Conservation (phyloP, 208 protist genomes). For the Herpetomonas tarakana region DNA sequence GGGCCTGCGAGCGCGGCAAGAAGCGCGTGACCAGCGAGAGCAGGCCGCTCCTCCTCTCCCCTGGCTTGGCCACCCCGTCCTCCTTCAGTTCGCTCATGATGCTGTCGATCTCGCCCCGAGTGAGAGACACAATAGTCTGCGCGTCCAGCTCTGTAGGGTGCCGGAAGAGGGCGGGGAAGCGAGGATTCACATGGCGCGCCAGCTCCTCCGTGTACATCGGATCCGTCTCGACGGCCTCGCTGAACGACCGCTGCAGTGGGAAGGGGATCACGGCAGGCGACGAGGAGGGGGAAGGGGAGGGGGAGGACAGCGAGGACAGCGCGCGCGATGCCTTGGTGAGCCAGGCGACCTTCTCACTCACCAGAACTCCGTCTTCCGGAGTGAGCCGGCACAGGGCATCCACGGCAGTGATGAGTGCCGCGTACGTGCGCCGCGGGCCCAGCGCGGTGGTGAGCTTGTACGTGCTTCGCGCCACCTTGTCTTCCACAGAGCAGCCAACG, state of each 20-base stretch:
- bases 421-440: slow-evolving; percentile 1
- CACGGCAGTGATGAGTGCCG: slow-evolving; percentile 4
- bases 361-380: slow-evolving; percentile 12
- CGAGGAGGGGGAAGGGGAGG: too few relatives aligned
- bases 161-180: neutral
- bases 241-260: neutral
- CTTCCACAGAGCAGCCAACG: neutral
- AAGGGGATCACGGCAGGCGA: neutral
- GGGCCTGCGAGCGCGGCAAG: slow-evolving; percentile 9
- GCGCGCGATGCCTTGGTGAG: slow-evolving; percentile 14
- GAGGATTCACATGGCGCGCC: neutral
- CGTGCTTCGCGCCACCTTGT: neutral
- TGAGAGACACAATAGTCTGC: neutral
- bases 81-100: neutral
- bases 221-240: neutral
- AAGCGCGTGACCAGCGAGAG: neutral
- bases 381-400: slow-evolving; percentile 16
- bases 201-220: neutral
- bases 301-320: neutral
- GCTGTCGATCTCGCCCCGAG: neutral
- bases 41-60: neutral
- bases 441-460: slow-evolving; percentile 19
- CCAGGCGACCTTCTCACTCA: slow-evolving; percentile 22
- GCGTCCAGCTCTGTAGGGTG: neutral
- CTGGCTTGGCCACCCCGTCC: neutral